Conservation (phyloP, 805 yeast genomes). For the Candida tammaniensis region DNA sequence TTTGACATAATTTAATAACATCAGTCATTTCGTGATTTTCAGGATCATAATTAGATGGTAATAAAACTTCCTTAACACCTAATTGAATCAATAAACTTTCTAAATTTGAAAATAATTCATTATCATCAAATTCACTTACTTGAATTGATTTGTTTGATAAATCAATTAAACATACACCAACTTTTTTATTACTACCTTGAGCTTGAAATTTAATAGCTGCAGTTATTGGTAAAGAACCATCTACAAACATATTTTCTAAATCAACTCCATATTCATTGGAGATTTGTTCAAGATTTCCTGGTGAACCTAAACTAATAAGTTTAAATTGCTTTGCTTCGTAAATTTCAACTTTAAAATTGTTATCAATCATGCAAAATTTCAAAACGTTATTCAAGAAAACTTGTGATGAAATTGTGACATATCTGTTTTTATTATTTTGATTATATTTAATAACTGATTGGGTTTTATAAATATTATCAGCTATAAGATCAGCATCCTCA, state of each 20-base stretch:
- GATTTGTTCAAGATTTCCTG: slow-evolving; percentile 75
- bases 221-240: slow-evolving; percentile 38
- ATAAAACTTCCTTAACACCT: slow-evolving; percentile 80
- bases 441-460: slow-evolving; percentile 71
- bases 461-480: slow-evolving; percentile 82
- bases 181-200: slow-evolving; percentile 40
- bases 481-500: slow-evolving; percentile 77
- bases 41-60: slow-evolving; percentile 45
- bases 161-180: slow-evolving; percentile 83
- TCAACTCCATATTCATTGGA: slow-evolving; percentile 36
- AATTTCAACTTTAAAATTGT: slow-evolving; percentile 76
- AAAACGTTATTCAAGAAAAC: slow-evolving; percentile 63
- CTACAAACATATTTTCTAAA: slow-evolving; percentile 61
- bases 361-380: slow-evolving; percentile 63
- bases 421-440: slow-evolving; percentile 42
- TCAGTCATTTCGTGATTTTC: slow-evolving; percentile 48
- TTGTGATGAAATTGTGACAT: slow-evolving; percentile 75
- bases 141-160: slow-evolving; percentile 66
- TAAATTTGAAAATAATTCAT: slow-evolving; percentile 80
- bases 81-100: slow-evolving; percentile 85
- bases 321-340: slow-evolving; percentile 64
- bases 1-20: slow-evolving; percentile 60
- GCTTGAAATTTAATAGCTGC: slow-evolving; percentile 37
- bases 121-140: slow-evolving; percentile 77
- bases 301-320: slow-evolving; percentile 64